Evolutionary conservation across 768 basidiomycete genomes (phyloP).

Genomic region (Chalciporus chontae): DNA sequence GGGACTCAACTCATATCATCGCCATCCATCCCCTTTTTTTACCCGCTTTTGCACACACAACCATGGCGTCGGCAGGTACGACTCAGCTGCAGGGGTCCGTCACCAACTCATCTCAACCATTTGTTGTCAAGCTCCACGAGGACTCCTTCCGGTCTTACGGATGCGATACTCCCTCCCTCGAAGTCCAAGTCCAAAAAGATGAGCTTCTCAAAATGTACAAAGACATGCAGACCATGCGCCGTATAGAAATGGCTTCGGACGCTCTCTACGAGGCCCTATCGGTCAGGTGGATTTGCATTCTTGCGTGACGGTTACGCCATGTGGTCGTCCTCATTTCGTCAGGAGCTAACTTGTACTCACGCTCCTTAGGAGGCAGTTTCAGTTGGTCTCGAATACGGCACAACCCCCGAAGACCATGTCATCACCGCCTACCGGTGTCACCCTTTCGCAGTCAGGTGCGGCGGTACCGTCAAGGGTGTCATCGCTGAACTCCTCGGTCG

Average conservation of each 20-base stretch:
- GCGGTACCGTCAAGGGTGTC: too few species aligned
- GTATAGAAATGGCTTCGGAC: constrained; percentile 98
- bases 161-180: constrained; percentile 76
- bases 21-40: constrained; percentile 4
- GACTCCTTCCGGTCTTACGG: constrained; percentile 82
- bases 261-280: constrained; percentile 94
- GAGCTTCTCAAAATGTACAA: constrained; percentile 86
- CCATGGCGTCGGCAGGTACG: constrained; percentile 83
- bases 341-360: too few species aligned
- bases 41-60: constrained; percentile 44
- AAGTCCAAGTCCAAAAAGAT: constrained; percentile 83
- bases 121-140: constrained; percentile 82
- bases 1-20: too few species aligned
- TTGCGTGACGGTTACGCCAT: not conserved
- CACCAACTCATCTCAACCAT: constrained; percentile 57
- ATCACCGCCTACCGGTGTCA: too few species aligned
- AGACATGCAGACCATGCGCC: constrained; percentile 87
- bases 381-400: constrained; percentile 88
- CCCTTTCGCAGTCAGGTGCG: too few species aligned
- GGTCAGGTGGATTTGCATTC: constrained; percentile 64
- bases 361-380: constrained; percentile 84
- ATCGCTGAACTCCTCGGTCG: too few species aligned
- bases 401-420: too few species aligned
- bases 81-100: constrained; percentile 53
- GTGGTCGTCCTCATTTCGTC: too few species aligned